phyloP scores from a whole-genome alignment of 306 rosid genomes.

The Cicer cuneatum region DNA sequence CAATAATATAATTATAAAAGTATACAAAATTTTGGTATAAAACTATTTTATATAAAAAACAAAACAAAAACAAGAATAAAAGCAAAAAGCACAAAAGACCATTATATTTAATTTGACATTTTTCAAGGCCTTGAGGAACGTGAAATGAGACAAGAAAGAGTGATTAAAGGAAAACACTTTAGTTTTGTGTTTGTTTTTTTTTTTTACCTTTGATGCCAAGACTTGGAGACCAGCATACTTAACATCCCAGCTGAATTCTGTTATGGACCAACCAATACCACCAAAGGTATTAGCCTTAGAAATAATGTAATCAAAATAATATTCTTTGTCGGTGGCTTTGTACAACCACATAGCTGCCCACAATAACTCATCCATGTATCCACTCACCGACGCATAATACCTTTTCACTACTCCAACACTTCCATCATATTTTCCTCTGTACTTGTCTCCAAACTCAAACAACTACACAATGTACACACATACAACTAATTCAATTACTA shows the following conservation, averaged over 20 bases:
- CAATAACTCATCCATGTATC: constrained; percentile 77
- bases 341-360: constrained; percentile 91
- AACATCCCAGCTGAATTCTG: constrained; percentile 94
- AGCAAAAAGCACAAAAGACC: constrained; percentile 19
- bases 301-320: constrained; percentile 62
- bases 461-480: constrained; percentile 51
- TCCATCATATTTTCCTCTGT: constrained; percentile 75
- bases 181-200: not conserved
- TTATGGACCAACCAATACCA: constrained; percentile 85
- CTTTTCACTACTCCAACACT: constrained; percentile 75
- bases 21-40: too few species aligned
- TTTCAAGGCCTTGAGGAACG: constrained; percentile 20
- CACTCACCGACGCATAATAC: constrained; percentile 97
- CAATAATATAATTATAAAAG: too few species aligned
- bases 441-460: constrained; percentile 82
- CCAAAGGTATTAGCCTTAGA: constrained; percentile 71
- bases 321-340: constrained; percentile 81
- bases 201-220: constrained; percentile 78
- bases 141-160: constrained; percentile 20
- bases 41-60: not conserved
- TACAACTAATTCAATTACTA: not conserved
- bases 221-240: constrained; percentile 88
- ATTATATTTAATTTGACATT: constrained; percentile 26
- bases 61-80: not conserved
- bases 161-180: constrained; percentile 40